Evolutionary conservation across 176 grass and related monocot genomes (phyloP), one percentile per base, ranked within the genome.

Genomic region (Saccharum officinarum): DNA sequence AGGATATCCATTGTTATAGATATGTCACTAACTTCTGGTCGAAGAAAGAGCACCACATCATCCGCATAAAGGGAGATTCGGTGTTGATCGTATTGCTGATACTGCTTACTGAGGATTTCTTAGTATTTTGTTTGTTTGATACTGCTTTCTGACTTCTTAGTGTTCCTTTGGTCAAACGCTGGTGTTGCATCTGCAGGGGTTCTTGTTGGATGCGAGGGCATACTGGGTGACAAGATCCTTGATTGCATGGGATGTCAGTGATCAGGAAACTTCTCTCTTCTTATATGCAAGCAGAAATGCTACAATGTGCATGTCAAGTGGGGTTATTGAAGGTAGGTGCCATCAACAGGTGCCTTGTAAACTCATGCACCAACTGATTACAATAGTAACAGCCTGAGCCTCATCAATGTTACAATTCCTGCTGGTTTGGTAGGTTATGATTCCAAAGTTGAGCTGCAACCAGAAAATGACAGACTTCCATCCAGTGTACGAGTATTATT

Each of bases 271-370:
- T 36, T 92, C 80, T 40, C 28, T 98, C 65, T 95, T 65, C 61
- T 82, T 98, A 22, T 93, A 93, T 77, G 91, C 89, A 52, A 98
- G 91, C 86, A 88, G 66, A 71, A 88, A 73, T 47, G 93, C 91
- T 36, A 37, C 62, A 2, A 41, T 98, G 73, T 47, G 17, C 77
- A 75, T 89, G 17, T 78, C 80, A 4, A 72, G 80, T 83, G 49
- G 85, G 18, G 85, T 38, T 67, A 83, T 98, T 63, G 62, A 93
- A 93, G 95, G 95, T 93, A 45, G 14, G 16, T 18, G 59, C 69
- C 14, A 47, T 10, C 23, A 13, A 62, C 50, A 23, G 13, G 20
- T 33, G 6, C 28, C 14, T 54, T 73, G 28, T 26, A 42, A 49
- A 57, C 16, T 47, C 15, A 52, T 40, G 50, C 15, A 40, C 18